Conservation (phyloP, 2,329 filamentous ascomycete genomes). For the Aaosphaeria arxii region DNA sequence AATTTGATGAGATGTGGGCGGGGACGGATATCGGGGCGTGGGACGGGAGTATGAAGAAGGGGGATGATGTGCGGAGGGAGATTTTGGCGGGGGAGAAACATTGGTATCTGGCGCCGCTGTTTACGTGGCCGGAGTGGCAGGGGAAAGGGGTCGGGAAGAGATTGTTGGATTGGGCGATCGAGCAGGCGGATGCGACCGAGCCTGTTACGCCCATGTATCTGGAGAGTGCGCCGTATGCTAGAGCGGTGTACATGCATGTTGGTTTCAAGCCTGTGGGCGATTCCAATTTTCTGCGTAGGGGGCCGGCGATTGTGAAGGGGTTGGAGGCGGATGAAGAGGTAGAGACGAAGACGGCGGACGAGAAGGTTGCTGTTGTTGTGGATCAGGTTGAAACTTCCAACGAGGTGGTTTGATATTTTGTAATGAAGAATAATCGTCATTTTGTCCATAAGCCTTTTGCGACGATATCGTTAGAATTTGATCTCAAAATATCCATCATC, state of each 20-base stretch:
- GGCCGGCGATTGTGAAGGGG: constrained; percentile 5
- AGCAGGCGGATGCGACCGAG: constrained; percentile 22
- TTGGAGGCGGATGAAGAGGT: background rate
- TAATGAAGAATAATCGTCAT: too few species aligned
- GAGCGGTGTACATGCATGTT: constrained; percentile 25
- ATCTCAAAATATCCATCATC: too few species aligned
- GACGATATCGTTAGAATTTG: too few species aligned
- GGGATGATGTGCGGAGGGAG: constrained; percentile 16
- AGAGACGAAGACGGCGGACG: background rate
- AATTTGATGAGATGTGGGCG: constrained; percentile 23
- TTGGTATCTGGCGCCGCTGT: constrained; percentile 30
- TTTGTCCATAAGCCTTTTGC: too few species aligned
- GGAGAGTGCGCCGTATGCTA: constrained; percentile 20
- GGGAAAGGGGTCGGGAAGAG: constrained; percentile 23
- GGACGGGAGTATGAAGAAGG: constrained; percentile 11
- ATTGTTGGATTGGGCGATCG: constrained; percentile 28
- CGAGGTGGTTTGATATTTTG: too few species aligned
- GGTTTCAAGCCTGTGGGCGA: constrained; percentile 23
- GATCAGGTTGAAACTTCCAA: too few species aligned
- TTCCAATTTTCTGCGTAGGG: constrained; percentile 17
- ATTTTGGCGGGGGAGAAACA: constrained; percentile 18
- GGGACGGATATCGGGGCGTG: constrained; percentile 15
- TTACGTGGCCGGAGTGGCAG: constrained; percentile 27
- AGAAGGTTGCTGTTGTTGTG: background rate
- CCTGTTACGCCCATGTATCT: constrained; percentile 27